Conservation (phyloP, 202 grass and related monocot genomes). For the Eragrostis tef region DNA sequence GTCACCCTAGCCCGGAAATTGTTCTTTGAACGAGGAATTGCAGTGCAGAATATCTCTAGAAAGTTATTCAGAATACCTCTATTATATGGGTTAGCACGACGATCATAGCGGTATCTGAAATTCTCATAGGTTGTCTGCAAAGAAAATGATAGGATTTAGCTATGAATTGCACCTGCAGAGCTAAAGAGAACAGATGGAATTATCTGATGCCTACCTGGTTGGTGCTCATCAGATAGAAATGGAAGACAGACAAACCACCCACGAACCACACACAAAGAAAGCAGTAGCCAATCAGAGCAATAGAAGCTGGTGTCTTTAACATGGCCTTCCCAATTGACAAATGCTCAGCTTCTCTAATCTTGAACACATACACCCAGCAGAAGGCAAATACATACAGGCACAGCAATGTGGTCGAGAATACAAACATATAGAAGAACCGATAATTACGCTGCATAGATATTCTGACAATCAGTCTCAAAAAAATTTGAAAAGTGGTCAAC, state of each 20-base stretch:
- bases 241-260: constrained; percentile 88
- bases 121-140: constrained; percentile 95
- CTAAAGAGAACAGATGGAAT: constrained; percentile 16
- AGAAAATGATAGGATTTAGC: constrained; percentile 38
- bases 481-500: constrained; percentile 4
- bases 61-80: constrained; percentile 73
- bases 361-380: constrained; percentile 92
- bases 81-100: constrained; percentile 79
- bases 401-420: constrained; percentile 86
- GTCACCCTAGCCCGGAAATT: constrained; percentile 78
- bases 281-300: constrained; percentile 87
- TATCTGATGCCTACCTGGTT: constrained; percentile 68
- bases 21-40: constrained; percentile 81
- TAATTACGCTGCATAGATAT: constrained; percentile 84
- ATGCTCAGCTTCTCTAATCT: constrained; percentile 73
- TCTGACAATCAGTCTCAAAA: constrained; percentile 30
- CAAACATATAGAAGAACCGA: constrained; percentile 99
- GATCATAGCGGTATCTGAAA: constrained; percentile 91
- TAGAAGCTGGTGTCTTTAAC: constrained; percentile 78
- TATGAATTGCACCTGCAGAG: constrained; percentile 17
- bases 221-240: constrained; percentile 89
- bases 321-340: constrained; percentile 74
- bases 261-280: constrained; percentile 99
- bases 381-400: constrained; percentile 95
- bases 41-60: constrained; percentile 75